Evolutionary conservation across 441 rosid genomes (phyloP), one percentile per base, ranked within the genome.

Genomic region (Gossypium davidsonii): DNA sequence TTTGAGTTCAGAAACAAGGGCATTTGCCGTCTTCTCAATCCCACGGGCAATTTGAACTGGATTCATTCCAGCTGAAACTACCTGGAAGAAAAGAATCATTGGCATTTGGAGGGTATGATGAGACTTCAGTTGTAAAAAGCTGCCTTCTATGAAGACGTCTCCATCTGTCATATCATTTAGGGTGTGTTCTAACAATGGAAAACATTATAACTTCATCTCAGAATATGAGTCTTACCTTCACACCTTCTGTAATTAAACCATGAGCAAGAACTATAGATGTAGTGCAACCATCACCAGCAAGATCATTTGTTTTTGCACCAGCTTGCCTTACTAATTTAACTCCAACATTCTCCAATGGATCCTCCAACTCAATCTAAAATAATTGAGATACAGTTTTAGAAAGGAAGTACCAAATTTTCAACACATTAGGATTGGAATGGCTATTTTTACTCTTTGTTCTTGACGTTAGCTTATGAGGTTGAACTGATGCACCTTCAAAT

Each of bases 241-340:
- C 76, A 70, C 98, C 98, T 81, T 92, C 98, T 10, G 87, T 78
- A 65, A 92, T 90, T 71, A 94, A 84, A 77, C 97, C 98, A 79
- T 87, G 91, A 72, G 98, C 95, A 76, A 94, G 97, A 73, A 94
- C 17, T 69, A 94, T 79, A 71, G 98, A 89, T 23, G 98, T 92
- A 48, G 94, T 92, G 68, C 94, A 90, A 70, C 98, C 98, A 85
- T 94, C 97, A 79, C 97, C 96, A 0, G 94, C 98, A 71, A 87
- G 90, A 58, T 90, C 91, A 85, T 90, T 94, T 63, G 98, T 92
- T 79, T 82, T 94, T 18, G 97, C 97, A 76, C 94, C 97, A 4
- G 97, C 95, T 85, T 92, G 98, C 79, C 98, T 90, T 81, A 92
- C 94, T 85, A 92, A 81, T 79, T 94, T 94, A 63, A 90, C 97